A percentile compares a stretch with the other conserved stretches of the same genome.
These are phyloP conservation scores for Cryptosporidium sp. DNA, from an alignment of 169 alveolate species.

Conservation along the genomic window DNA sequence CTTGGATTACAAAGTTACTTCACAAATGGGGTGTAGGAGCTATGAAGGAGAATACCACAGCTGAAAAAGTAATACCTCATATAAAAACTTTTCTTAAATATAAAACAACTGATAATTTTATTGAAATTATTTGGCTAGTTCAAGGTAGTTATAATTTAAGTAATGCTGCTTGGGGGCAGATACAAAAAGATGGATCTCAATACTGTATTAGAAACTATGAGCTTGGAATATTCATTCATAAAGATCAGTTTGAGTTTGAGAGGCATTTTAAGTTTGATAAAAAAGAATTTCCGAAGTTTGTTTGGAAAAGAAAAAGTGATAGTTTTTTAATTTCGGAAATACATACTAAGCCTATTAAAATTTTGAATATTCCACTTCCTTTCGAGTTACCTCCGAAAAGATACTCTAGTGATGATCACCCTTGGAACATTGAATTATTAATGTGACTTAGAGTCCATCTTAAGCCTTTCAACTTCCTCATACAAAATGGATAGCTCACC, in stretches of 20 bases:
- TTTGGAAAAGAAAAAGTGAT: conserved; percentile 32
- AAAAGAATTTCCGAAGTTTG: conserved; percentile 22
- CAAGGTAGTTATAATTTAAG: conserved; percentile 70
- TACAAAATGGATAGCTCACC: background rate
- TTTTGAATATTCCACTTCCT: conserved; percentile 31
- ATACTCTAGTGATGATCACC: conserved; percentile 20
- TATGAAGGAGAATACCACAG: background rate
- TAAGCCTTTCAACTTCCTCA: conserved; percentile 29
- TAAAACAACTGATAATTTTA: background rate
- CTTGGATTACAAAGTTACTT: conserved; percentile 42
- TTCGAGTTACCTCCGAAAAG: conserved; percentile 37
- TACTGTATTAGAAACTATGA: conserved; percentile 51
- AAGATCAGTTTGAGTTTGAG: background rate
- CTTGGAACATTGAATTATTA: conserved; percentile 54
- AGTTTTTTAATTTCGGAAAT: background rate
- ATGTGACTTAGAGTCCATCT: background rate
- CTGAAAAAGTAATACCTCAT: conserved; percentile 21
- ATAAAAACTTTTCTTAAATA: conserved; percentile 48
- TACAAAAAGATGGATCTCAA: conserved; percentile 36
- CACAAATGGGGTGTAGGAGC: conserved; percentile 29
- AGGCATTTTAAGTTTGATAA: background rate
- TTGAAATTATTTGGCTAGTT: conserved; percentile 33
- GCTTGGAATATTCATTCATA: conserved; percentile 33
- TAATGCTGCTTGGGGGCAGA: conserved; percentile 72
- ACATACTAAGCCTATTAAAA: background rate